These are phyloP conservation scores for Protea cynaroides DNA, from an alignment of 164 flowering plant genomes.

Conservation along the genomic window DNA sequence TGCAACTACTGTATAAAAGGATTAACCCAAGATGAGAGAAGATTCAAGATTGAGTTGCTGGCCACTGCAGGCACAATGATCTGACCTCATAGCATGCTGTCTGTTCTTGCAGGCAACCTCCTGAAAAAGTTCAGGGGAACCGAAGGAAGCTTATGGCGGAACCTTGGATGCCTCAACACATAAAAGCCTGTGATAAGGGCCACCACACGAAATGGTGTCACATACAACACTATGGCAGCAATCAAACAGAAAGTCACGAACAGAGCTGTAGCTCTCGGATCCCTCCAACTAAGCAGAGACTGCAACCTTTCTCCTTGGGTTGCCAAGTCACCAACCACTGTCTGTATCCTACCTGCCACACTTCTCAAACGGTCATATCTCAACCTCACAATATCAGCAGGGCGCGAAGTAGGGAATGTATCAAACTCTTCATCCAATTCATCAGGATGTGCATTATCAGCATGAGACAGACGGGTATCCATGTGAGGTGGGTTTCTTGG, in stretches of 20 bases:
- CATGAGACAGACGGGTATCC: constrained; percentile 68
- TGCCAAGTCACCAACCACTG: constrained; percentile 70
- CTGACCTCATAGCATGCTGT: constrained; percentile 49
- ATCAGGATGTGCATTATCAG: constrained; percentile 55
- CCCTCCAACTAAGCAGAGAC: constrained; percentile 70
- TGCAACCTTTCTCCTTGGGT: constrained; percentile 78
- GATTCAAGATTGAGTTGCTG: background rate
- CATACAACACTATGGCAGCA: constrained; percentile 60
- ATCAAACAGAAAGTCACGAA: constrained; percentile 54
- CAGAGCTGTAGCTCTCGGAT: constrained; percentile 62
- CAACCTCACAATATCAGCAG: constrained; percentile 52
- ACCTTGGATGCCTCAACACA: constrained; percentile 63
- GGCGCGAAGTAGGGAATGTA: constrained; percentile 58
- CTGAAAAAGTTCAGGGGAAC: constrained; percentile 61
- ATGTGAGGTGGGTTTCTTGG: constrained; percentile 74
- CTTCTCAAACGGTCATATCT: constrained; percentile 67
- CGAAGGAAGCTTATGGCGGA: constrained; percentile 66
- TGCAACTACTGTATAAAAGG: background rate
- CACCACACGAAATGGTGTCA: constrained; percentile 62
- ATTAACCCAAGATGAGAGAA: background rate
- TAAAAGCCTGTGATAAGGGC: constrained; percentile 48
- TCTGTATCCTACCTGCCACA: constrained; percentile 70
- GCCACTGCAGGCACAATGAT: background rate
- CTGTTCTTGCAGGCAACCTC: constrained; percentile 66
- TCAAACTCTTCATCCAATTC: constrained; percentile 81